Evolutionary conservation across 176 grass and related monocot genomes (phyloP), one percentile per base, ranked within the genome.

Genomic region (Luzula sylvatica): DNA sequence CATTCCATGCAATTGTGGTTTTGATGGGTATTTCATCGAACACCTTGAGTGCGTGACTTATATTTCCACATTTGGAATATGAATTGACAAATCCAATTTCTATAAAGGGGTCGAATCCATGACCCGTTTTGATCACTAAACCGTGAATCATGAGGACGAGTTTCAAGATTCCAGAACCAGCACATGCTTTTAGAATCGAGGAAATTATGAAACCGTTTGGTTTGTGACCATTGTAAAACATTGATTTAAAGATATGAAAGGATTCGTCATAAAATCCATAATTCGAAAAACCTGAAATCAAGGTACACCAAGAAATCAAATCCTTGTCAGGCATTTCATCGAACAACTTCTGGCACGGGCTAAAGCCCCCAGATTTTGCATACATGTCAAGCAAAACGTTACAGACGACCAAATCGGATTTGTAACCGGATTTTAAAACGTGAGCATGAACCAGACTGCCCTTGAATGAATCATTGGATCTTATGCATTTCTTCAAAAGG

Each of bases 371-470:
- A 12, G 65, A 52, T 67, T 95, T 95, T 8, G 66, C 67, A 45
- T 95, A 95, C 26, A 82, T 71, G 56, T 95, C 80, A 19, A 86
- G 58, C 58, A 95, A 67, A 61, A 95, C 80, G 49, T 88, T 95
- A 47, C 63, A 76, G 1, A 95, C 64, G 15, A 95, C 67, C 24
- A 80, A 41, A 15, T 88, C 71, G n/a, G 74, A 60, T 11, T 52
- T 54, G 15, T 76, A 82, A 0, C 90, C 90, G 2, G 70, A 75
- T 53, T 88, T 82, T 19, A 95, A 40, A 0, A 88, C 50, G 61
- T 84, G 80, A 3, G 80, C 76, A 26, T 95, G 90, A 43, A 87
- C 70, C 1, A 69, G 50, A 26, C 30, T 68, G 16, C 80, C 77
- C 9, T 66, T 70, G 58, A 72, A 68, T 4, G 67, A 65, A 59